These are phyloP conservation scores for Lasiodiplodia sp. DNA, from an alignment of 2,329 filamentous ascomycete species.

Conservation along the genomic window DNA sequence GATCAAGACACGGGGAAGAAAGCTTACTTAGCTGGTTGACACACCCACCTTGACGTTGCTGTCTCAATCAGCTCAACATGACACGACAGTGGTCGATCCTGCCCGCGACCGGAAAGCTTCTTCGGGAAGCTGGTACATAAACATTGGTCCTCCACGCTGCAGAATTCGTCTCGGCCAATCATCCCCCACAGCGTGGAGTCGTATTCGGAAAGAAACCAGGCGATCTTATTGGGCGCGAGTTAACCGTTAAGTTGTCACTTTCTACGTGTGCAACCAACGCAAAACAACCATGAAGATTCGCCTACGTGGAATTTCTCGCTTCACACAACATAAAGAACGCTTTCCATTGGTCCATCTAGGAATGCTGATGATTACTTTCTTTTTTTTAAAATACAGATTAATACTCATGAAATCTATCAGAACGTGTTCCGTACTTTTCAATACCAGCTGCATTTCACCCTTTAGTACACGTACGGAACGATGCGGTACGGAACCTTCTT, in stretches of 20 bases:
- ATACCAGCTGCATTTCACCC: background rate
- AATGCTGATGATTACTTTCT: background rate
- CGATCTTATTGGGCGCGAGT: background rate
- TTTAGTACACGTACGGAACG: slow-evolving; percentile 81
- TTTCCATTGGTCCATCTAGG: background rate
- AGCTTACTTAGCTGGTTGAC: slow-evolving; percentile 9
- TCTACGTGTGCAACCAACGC: background rate
- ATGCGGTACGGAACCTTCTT: slow-evolving; percentile 82
- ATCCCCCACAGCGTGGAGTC: background rate
- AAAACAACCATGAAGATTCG: background rate
- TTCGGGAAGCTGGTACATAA: slow-evolving; percentile 12
- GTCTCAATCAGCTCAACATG: slow-evolving; percentile 7
- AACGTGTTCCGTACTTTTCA: background rate
- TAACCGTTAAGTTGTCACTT: background rate
- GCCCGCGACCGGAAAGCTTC: slow-evolving; percentile 6
- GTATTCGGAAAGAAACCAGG: background rate
- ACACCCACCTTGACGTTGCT: background rate
- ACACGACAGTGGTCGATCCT: background rate
- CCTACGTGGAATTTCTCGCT: background rate
- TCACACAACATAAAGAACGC: background rate
- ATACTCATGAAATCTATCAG: background rate
- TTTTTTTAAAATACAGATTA: background rate
- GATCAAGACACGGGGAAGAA: background rate
- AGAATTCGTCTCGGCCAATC: background rate
- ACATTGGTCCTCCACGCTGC: background rate